Conservation (phyloP, 306 rosid species). For the Quercus agrifolia region DNA sequence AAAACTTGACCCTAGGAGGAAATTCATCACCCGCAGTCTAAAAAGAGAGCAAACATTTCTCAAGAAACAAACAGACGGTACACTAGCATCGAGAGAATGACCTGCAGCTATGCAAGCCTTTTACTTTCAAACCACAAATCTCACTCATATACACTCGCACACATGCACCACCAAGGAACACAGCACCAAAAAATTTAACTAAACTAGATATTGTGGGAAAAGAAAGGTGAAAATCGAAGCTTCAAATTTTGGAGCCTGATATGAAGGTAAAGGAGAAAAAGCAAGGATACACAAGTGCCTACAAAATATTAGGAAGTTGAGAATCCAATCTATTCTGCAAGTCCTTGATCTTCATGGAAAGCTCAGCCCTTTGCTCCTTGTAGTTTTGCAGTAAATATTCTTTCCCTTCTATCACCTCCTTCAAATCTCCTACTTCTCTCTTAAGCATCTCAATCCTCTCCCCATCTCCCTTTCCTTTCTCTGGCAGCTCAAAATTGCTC, state of each 20-base stretch:
- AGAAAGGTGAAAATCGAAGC: constrained; percentile 34
- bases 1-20: background rate
- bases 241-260: constrained; percentile 25
- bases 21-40: background rate
- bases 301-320: constrained; percentile 91
- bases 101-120: constrained; percentile 23
- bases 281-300: constrained; percentile 67
- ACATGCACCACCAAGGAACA: constrained; percentile 27
- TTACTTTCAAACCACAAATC: constrained; percentile 3
- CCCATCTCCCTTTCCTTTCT: constrained; percentile 51
- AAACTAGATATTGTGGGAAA: constrained; percentile 44
- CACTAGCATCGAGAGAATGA: background rate
- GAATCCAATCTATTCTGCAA: constrained; percentile 87
- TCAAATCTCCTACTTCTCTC: constrained; percentile 86
- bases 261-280: constrained; percentile 13
- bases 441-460: constrained; percentile 74
- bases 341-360: constrained; percentile 65
- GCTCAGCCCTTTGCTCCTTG: constrained; percentile 86
- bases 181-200: constrained; percentile 27
- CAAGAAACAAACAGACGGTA: background rate
- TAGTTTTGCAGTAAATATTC: constrained; percentile 84
- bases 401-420: constrained; percentile 88
- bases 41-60: background rate
- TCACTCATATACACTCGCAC: constrained; percentile 24
- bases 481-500: constrained; percentile 46